Conservation (phyloP, 2,329 filamentous ascomycete genomes). For the Aspergillus brunneoviolaceus region DNA sequence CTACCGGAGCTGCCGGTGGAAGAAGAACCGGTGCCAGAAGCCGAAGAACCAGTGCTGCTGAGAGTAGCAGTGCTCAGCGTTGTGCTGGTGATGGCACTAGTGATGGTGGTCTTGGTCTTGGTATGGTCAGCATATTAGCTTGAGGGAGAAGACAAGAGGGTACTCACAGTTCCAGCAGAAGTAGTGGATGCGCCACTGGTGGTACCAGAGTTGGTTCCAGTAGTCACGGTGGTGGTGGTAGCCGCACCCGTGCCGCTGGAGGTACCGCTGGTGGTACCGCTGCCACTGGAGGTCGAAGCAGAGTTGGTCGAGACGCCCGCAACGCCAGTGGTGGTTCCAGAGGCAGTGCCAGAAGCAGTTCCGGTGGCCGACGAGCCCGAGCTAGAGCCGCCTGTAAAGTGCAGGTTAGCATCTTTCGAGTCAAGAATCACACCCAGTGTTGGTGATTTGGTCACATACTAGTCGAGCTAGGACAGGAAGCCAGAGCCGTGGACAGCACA, state of each 20-base stretch:
- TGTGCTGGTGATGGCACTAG: conserved; percentile 10
- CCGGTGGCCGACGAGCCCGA: conserved; percentile 13
- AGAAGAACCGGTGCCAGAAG: conserved; percentile 19
- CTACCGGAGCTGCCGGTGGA: conserved; percentile 13
- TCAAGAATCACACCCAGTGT: neutral
- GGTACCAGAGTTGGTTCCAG: conserved; percentile 14
- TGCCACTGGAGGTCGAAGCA: conserved; percentile 11
- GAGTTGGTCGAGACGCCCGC: conserved; percentile 22
- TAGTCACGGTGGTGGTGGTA: conserved; percentile 20
- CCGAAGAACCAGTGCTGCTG: conserved; percentile 12
- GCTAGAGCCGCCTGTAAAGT: conserved; percentile 18
- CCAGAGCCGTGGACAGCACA: conserved; percentile 35
- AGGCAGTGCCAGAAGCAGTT: conserved; percentile 9
- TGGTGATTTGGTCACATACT: conserved; percentile 16
- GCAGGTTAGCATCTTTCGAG: conserved; percentile 11
- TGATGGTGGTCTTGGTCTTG: conserved; percentile 9
- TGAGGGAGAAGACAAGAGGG: neutral
- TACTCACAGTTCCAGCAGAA: conserved; percentile 2
- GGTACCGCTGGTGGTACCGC: neutral
- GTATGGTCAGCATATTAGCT: neutral
- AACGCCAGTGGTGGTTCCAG: conserved; percentile 19
- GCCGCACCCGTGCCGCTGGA: conserved; percentile 15
- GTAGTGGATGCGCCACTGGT: conserved; percentile 5
- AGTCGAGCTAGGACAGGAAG: conserved; percentile 32
- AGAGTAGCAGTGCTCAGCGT: conserved; percentile 12